phyloP scores from a whole-genome alignment of 495 filamentous ascomycete species.

The Xylaria nigripes region DNA sequence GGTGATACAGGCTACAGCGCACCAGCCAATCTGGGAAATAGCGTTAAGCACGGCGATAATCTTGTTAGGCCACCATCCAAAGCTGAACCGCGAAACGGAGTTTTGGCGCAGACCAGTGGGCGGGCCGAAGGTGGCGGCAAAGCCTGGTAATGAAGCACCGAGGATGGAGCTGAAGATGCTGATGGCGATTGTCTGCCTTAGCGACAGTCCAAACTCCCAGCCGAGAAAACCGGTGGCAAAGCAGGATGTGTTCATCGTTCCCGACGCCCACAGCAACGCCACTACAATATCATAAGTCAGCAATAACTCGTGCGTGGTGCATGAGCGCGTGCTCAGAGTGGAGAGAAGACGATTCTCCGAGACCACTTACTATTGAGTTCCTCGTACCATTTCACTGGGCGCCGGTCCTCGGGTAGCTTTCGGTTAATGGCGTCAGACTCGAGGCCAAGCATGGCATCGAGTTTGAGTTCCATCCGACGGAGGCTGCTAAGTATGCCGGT shows the following conservation, averaged over 20 bases:
- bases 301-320: background rate
- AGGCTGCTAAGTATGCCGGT: slow-evolving; percentile 26
- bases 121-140: slow-evolving; percentile 44
- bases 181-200: slow-evolving; percentile 44
- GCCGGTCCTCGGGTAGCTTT: slow-evolving; percentile 41
- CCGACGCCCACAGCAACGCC: slow-evolving; percentile 36
- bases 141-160: slow-evolving; percentile 41
- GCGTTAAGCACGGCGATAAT: slow-evolving; percentile 44
- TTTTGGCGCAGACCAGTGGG: slow-evolving; percentile 47
- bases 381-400: slow-evolving; percentile 25
- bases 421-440: slow-evolving; percentile 46
- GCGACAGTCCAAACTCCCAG: slow-evolving; percentile 39
- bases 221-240: slow-evolving; percentile 46
- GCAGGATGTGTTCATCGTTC: slow-evolving; percentile 49
- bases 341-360: background rate
- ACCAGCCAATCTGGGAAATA: slow-evolving; percentile 44
- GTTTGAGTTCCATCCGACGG: slow-evolving; percentile 37
- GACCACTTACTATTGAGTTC: slow-evolving; percentile 2
- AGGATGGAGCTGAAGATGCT: slow-evolving; percentile 42
- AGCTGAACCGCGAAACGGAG: slow-evolving; percentile 45
- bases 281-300: slow-evolving; percentile 1
- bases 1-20: slow-evolving; percentile 36
- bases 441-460: slow-evolving; percentile 47
- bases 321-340: background rate
- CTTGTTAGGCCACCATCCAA: slow-evolving; percentile 49